phyloP scores from a whole-genome alignment of 495 filamentous ascomycete genomes.

The Emericellopsis terricola region DNA sequence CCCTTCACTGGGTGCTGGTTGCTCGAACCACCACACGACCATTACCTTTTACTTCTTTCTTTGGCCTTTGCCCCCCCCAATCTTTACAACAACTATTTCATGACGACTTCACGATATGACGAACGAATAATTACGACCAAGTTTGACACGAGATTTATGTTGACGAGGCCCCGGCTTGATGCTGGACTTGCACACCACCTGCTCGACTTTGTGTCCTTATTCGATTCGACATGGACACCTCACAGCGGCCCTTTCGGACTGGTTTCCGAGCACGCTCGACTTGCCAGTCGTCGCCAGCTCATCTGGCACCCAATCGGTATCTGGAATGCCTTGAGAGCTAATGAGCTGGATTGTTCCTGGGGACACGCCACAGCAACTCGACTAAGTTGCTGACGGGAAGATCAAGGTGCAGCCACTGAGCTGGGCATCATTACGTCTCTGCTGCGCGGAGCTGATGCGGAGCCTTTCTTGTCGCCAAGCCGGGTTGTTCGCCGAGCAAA shows the following conservation, averaged over 20 bases:
- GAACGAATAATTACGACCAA: not conserved
- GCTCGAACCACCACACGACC: too few species aligned
- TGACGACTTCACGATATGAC: not conserved
- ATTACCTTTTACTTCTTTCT: not conserved
- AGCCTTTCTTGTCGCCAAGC: not conserved
- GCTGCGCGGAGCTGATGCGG: not conserved
- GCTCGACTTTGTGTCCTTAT: too few species aligned
- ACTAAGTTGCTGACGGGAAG: not conserved
- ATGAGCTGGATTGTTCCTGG: not conserved
- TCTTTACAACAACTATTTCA: not conserved
- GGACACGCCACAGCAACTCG: not conserved
- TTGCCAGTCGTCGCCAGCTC: not conserved
- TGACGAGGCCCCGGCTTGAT: not conserved
- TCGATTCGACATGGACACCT: not conserved
- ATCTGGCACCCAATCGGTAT: not conserved
- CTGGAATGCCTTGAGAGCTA: not conserved
- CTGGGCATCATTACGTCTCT: not conserved
- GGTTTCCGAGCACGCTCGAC: not conserved
- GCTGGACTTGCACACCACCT: too few species aligned
- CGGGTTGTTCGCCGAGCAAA: not conserved
- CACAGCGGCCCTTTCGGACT: not conserved
- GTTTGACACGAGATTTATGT: not conserved
- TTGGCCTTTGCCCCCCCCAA: not conserved
- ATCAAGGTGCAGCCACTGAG: not conserved
- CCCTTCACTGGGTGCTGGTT: too few species aligned